Conservation (phyloP, 1,284 basidiomycete genomes). For the Hypsizygus ulmarius region DNA sequence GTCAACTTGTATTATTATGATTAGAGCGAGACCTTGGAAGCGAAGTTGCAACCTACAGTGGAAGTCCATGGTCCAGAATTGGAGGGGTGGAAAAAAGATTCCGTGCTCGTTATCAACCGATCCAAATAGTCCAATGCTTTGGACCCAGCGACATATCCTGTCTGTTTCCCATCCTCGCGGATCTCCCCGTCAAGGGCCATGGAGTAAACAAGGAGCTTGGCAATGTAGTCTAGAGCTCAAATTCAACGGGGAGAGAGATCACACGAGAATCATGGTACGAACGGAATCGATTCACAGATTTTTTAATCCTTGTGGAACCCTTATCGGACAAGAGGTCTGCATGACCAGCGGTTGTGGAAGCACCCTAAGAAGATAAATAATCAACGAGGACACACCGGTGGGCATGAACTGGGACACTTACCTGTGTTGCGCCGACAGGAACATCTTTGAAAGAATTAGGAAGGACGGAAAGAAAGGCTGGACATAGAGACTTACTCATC, state of each 20-base stretch:
- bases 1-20: constrained; percentile 48
- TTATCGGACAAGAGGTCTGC: constrained; percentile 67
- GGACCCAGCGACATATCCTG: constrained; percentile 80
- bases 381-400: neutral
- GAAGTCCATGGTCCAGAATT: constrained; percentile 73
- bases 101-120: constrained; percentile 88
- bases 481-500: constrained; percentile 65
- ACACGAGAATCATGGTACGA: constrained; percentile 13
- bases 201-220: constrained; percentile 88
- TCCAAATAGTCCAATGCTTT: constrained; percentile 89
- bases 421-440: constrained; percentile 67
- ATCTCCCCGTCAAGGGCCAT: constrained; percentile 82
- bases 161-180: constrained; percentile 38
- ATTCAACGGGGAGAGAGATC: constrained; percentile 4
- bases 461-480: constrained; percentile 1
- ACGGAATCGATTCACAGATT: constrained; percentile 71
- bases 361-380: constrained; percentile 42
- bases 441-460: constrained; percentile 48
- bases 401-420: constrained; percentile 23
- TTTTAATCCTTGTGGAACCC: constrained; percentile 76
- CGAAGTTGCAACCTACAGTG: constrained; percentile 37
- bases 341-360: constrained; percentile 61
- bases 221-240: constrained; percentile 64
- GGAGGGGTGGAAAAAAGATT: constrained; percentile 91
- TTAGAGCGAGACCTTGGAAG: neutral